Evolutionary conservation across 73 alveolate species (phyloP), one percentile per base, ranked within the genome.

Genomic region (Blepharisma japonicum): DNA sequence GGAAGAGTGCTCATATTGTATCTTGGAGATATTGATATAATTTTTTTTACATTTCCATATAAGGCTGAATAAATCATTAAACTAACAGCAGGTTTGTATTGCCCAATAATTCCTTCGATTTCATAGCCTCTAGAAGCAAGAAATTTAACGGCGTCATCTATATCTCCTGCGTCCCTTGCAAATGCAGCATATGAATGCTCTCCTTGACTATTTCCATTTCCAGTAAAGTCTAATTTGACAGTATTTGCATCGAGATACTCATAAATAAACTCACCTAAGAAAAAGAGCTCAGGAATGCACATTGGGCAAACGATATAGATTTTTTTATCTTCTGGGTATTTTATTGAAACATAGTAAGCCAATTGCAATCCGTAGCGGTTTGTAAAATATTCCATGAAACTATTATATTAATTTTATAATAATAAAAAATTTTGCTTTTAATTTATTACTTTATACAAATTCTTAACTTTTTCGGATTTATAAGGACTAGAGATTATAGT

Each of bases 151-250:
- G 72, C 72, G 6, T 7, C 45, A 9, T 56, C 45, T 7, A 56
- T 20, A 56, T 7, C 45, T 7, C 6, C 42, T 6, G 42, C 45
- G 7, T 56, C 72, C 18, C 18, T 21, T 7, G 72, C 47, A 56
- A 7, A 56, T 20, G 8, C 45, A 56, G 47, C 72, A 56, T 7
- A 7, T 9, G 72, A 56, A 56, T 7, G 18, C 20, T 7, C 42
- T 56, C 72, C 72, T 56, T 56, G 45, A 56, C 72, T 56, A 7
- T 20, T 21, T 56, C 72, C 72, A 56, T 56, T 56, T 7, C 72
- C 72, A 14, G 25, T 7, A 6, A 56, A 56, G 72, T 56, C 72
- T 7, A 56, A 9, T 20, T 21, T 56, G 6, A 56, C 8, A 56
- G 46, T 9, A 56, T 56, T 56, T 7, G 18, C 25, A 14, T 6